phyloP scores from a whole-genome alignment of 768 basidiomycete species.

The Suillus plorans region DNA sequence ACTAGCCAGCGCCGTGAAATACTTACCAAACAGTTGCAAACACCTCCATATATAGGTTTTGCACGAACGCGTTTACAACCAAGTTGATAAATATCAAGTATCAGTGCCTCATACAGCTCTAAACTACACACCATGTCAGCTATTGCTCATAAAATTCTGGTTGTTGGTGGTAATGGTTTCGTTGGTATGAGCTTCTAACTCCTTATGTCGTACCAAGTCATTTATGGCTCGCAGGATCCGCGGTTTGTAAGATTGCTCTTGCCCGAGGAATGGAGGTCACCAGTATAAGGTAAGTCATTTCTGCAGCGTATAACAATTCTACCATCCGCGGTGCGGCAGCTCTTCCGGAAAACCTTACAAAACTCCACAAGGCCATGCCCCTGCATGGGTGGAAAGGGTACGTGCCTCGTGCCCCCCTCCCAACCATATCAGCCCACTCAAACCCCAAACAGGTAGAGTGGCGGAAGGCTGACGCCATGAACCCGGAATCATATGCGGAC shows the following conservation, averaged over 20 bases:
- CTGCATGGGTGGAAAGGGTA: slow-evolving; percentile 83
- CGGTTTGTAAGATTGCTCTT: slow-evolving; percentile 87
- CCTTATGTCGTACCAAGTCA: slow-evolving; percentile 1
- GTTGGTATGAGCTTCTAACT: slow-evolving; percentile 57
- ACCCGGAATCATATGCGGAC: slow-evolving; percentile 68
- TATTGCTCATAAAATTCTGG: slow-evolving; percentile 67
- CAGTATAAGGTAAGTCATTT: slow-evolving; percentile 71
- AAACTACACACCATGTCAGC: slow-evolving; percentile 3
- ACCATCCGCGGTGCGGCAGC: slow-evolving; percentile 38
- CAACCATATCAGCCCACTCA: slow-evolving; percentile 14
- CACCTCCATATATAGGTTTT: not conserved
- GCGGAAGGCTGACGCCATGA: slow-evolving; percentile 80
- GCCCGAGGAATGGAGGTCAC: slow-evolving; percentile 83
- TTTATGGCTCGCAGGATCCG: slow-evolving; percentile 64
- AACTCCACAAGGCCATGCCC: slow-evolving; percentile 87
- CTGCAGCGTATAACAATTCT: not conserved
- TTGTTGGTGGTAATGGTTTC: slow-evolving; percentile 98
- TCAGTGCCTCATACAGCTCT: too few species aligned
- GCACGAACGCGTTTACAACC: not conserved
- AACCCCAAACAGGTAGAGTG: slow-evolving; percentile 68
- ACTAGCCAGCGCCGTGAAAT: not conserved
- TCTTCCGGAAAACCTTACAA: slow-evolving; percentile 83
- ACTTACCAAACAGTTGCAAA: not conserved
- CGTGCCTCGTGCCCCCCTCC: slow-evolving; percentile 16
- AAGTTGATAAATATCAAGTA: not conserved